A percentile compares a stretch with the other conserved stretches of the same genome.
Conservation (phyloP, 139 green algal genomes). For the Choricystis sp. region DNA sequence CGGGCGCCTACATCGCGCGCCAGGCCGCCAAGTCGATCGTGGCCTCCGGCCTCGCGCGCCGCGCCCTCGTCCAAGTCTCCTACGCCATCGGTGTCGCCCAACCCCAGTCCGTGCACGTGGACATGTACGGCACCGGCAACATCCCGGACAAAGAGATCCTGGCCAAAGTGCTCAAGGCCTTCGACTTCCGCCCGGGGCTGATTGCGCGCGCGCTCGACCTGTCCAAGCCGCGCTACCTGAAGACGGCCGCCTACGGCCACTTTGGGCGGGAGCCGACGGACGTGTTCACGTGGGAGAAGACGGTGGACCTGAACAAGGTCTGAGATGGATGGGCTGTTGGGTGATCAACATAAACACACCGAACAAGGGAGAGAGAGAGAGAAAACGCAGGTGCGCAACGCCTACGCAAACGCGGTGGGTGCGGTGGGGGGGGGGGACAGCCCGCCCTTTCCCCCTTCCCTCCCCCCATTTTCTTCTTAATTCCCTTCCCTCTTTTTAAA, state of each 20-base stretch:
- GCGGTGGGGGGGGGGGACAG: too few relatives aligned
- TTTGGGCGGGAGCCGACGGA: conserved; percentile 80
- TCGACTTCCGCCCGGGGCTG: conserved; percentile 91
- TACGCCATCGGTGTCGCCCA: conserved; percentile 95
- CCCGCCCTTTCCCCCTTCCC: neutral
- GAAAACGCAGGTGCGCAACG: too few relatives aligned
- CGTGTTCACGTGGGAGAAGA: conserved; percentile 88
- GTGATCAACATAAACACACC: too few relatives aligned
- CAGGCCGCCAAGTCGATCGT: conserved; percentile 97
- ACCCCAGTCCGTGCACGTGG: conserved; percentile 91
- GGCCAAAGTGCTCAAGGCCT: conserved; percentile 53
- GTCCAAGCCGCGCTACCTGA: conserved; percentile 72
- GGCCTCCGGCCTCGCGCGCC: conserved; percentile 67
- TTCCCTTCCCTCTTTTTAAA: neutral
- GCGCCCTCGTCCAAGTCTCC: conserved; percentile 75
- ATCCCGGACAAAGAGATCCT: conserved; percentile 82
- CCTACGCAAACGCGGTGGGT: too few relatives aligned
- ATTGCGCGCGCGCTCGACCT: conserved; percentile 86
- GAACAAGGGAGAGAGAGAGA: too few relatives aligned
- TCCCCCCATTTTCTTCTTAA: neutral
- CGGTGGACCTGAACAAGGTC: neutral
- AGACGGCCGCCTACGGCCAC: conserved; percentile 93
- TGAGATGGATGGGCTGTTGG: too few relatives aligned
- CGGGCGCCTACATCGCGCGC: conserved; percentile 94
- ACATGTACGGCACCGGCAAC: conserved; percentile 93